Evolutionary conservation across 192 early-diverging fungal genomes (phyloP).

Genomic region (Kappamyces sp.): DNA sequence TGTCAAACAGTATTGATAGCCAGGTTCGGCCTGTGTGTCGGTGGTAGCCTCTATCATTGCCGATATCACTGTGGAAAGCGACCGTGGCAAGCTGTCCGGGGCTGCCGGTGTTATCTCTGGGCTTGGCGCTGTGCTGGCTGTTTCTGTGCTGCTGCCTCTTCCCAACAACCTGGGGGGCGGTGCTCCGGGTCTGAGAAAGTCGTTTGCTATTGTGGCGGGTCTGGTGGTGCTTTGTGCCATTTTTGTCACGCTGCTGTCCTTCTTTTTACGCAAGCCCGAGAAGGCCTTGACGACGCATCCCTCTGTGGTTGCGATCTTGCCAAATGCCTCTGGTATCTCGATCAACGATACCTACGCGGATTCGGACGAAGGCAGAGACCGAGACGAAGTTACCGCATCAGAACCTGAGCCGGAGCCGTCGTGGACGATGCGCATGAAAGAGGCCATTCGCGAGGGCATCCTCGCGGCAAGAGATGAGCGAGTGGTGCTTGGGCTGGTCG

Average conservation of each 20-base stretch:
- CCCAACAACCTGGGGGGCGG: conserved; percentile 32
- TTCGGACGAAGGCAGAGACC: not conserved
- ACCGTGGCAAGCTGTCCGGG: conserved; percentile 41
- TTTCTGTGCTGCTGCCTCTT: conserved; percentile 47
- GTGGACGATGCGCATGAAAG: not conserved
- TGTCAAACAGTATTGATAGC: too few relatives aligned
- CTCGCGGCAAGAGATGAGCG: conserved; percentile 51
- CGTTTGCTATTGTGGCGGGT: conserved; percentile 33
- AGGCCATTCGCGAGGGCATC: conserved; percentile 38
- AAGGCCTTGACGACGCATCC: too few relatives aligned
- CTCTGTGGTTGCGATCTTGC: too few relatives aligned
- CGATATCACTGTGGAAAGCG: conserved; percentile 28
- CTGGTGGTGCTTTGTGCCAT: conserved; percentile 31
- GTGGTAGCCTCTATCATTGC: conserved; percentile 67
- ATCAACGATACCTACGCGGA: too few relatives aligned
- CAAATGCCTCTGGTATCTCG: too few relatives aligned
- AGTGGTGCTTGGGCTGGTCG: conserved; percentile 56
- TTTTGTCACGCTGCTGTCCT: conserved; percentile 28
- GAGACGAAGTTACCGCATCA: not conserved
- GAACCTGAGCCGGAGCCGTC: not conserved
- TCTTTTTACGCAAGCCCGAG: not conserved
- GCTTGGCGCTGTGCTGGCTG: conserved; percentile 50
- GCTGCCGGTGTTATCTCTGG: conserved; percentile 58
- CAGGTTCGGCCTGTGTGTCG: conserved; percentile 42
- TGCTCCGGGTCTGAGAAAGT: conserved; percentile 24